Conservation (phyloP, 2,329 filamentous ascomycete genomes). For the Microthyrium microscopicum region DNA sequence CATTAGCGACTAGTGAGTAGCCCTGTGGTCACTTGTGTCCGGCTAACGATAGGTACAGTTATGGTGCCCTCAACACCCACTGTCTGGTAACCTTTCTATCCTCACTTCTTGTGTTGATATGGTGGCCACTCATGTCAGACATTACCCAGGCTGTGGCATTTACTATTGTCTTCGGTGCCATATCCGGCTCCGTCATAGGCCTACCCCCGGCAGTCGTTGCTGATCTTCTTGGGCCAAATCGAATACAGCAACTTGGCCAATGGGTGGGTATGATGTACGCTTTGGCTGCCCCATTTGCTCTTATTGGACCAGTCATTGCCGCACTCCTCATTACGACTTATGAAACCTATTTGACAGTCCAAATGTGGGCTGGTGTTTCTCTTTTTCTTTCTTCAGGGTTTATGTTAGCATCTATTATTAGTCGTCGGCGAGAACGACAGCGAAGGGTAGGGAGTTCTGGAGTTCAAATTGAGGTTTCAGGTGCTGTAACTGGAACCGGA, state of each 20-base stretch:
- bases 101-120: conserved; percentile 24
- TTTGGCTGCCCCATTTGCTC: conserved; percentile 25
- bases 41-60: conserved; percentile 10
- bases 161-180: conserved; percentile 30
- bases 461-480: no score
- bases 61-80: conserved; percentile 30
- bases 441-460: no score
- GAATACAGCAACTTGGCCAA: conserved; percentile 25
- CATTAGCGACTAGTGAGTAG: conserved; percentile 23
- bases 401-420: conserved; percentile 20
- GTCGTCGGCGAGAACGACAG: no score
- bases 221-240: conserved; percentile 26
- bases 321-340: conserved; percentile 28
- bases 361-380: conserved; percentile 29
- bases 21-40: background rate
- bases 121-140: conserved; percentile 26
- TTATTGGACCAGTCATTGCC: conserved; percentile 30
- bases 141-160: conserved; percentile 27
- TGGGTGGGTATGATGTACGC: conserved; percentile 39
- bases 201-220: conserved; percentile 32
- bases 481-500: no score
- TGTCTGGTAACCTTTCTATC: conserved; percentile 23
- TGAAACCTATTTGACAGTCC: conserved; percentile 27
- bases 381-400: conserved; percentile 24
- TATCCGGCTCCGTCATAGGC: conserved; percentile 33